These are phyloP conservation scores for Zhuliangozyma parablackwelliae DNA, from an alignment of 1,139 yeast genomes.

Conservation along the genomic window DNA sequence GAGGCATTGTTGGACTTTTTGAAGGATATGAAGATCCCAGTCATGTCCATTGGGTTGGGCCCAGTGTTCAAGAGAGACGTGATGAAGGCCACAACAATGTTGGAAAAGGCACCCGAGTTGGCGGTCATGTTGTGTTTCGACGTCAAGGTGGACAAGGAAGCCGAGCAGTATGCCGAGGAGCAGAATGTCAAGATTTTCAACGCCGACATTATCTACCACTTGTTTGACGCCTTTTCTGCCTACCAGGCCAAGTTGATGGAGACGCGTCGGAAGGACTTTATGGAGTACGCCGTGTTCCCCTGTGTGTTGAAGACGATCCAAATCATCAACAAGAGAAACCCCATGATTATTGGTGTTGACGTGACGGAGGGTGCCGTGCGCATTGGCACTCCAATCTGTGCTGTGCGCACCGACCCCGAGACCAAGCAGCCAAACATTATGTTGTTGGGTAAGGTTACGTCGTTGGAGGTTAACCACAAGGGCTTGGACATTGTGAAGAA, in stretches of 20 bases:
- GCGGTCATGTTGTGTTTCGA: conserved; percentile 98
- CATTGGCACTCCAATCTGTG: conserved; percentile 93
- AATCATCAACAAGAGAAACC: conserved; percentile 96
- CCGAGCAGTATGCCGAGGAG: conserved; percentile 95
- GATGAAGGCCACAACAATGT: conserved; percentile 95
- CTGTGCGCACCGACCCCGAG: conserved; percentile 82
- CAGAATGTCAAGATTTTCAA: conserved; percentile 87
- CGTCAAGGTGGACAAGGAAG: conserved; percentile 95
- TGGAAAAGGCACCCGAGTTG: conserved; percentile 90
- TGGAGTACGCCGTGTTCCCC: conserved; percentile 90
- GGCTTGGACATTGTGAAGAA: conserved; percentile 74
- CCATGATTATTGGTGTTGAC: conserved; percentile 99
- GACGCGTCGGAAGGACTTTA: conserved; percentile 82
- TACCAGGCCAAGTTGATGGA: conserved; percentile 87
- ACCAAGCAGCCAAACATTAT: conserved; percentile 72
- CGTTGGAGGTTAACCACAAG: conserved; percentile 93
- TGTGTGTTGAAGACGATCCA: conserved; percentile 91
- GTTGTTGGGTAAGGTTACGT: conserved; percentile 78
- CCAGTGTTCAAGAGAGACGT: conserved; percentile 98
- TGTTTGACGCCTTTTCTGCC: conserved; percentile 91
- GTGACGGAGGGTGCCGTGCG: conserved; percentile 87
- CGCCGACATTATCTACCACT: conserved; percentile 93
- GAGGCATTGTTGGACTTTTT: conserved; percentile 96
- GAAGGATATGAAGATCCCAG: conserved; percentile 98
- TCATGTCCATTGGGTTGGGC: conserved; percentile 95